phyloP scores from a whole-genome alignment of 176 grass and related monocot genomes.

The Triticum turgidum region DNA sequence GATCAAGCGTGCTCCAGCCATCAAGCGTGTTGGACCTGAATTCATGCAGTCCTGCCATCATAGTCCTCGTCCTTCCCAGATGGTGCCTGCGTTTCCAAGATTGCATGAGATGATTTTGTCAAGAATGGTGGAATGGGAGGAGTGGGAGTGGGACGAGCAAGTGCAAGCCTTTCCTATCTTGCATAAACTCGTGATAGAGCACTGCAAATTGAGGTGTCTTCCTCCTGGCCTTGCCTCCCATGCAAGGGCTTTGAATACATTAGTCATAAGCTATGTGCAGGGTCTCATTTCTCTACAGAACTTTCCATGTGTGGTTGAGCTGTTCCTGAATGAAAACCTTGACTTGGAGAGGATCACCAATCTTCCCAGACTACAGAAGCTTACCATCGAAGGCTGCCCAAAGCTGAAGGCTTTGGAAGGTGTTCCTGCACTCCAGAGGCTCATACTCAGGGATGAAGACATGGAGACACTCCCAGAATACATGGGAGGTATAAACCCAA shows the following conservation, averaged over 20 bases:
- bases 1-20: background rate
- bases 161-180: background rate
- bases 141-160: background rate
- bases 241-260: background rate
- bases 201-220: background rate
- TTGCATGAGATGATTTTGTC: background rate
- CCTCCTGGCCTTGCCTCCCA: constrained; percentile 3
- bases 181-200: background rate
- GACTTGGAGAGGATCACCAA: background rate
- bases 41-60: background rate
- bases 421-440: background rate
- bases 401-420: accelerated
- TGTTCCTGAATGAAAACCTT: accelerated
- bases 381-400: background rate
- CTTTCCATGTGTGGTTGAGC: background rate
- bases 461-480: background rate
- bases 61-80: background rate
- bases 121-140: background rate
- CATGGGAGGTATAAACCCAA: background rate
- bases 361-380: background rate
- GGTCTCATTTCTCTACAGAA: background rate
- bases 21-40: constrained; percentile 2
- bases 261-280: background rate
- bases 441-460: accelerated
- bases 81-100: background rate